Evolutionary conservation across 148 eudicot genomes (phyloP).

Genomic region (Vaccinium vitisidaea): DNA sequence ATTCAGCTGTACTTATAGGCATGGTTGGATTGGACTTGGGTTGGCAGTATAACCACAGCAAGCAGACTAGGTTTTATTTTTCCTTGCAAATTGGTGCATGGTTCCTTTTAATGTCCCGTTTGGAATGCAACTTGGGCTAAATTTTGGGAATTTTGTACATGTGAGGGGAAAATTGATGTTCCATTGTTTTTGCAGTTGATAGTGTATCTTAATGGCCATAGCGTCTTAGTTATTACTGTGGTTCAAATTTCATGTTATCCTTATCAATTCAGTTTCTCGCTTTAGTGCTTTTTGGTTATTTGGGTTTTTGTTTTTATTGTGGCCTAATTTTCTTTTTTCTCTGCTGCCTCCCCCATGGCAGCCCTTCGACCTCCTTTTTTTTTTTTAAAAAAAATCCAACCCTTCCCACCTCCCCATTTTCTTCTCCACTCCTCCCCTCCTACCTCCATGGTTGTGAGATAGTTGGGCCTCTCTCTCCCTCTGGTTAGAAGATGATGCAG

Average conservation of each 20-base stretch:
- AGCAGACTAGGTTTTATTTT: slow-evolving; percentile 3
- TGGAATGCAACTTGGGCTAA: background rate
- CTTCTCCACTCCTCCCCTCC: too few relatives aligned
- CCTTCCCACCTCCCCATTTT: too few relatives aligned
- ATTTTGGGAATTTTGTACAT: slow-evolving; percentile 9
- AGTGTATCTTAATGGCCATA: background rate
- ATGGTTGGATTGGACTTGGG: background rate
- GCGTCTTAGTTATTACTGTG: background rate
- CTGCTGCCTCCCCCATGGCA: too few relatives aligned
- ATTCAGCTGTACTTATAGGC: slow-evolving; percentile 79
- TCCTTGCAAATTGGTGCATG: background rate
- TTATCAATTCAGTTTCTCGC: background rate
- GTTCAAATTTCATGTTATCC: background rate
- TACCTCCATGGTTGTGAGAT: too few relatives aligned
- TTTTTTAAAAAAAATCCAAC: too few relatives aligned
- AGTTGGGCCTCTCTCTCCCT: too few relatives aligned
- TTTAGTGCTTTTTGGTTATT: background rate
- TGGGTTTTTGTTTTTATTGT: background rate
- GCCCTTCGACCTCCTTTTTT: too few relatives aligned
- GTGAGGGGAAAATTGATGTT: background rate
- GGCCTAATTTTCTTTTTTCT: too few relatives aligned
- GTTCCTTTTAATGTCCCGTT: background rate
- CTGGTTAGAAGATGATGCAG: too few relatives aligned
- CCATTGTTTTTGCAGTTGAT: slow-evolving; percentile 4
- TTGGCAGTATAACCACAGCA: background rate